Evolutionary conservation across 805 yeast species (phyloP).

Genomic region (Candida endomychidarum): DNA sequence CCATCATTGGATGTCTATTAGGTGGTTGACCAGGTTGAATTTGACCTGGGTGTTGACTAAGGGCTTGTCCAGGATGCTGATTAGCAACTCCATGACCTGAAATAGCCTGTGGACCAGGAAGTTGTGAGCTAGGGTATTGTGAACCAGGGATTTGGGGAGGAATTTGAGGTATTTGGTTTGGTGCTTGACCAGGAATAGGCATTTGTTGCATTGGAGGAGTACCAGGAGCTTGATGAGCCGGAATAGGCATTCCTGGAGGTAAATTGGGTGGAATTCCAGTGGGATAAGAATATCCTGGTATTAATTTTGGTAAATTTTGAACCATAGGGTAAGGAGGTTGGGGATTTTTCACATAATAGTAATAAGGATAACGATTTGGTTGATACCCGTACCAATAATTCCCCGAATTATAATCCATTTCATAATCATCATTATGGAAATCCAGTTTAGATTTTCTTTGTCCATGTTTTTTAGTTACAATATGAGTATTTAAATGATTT

Average conservation of each 20-base stretch:
- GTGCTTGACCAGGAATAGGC: slow-evolving; percentile 1
- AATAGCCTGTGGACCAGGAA: not conserved
- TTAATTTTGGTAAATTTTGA: slow-evolving; percentile 2
- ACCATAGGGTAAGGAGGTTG: not conserved
- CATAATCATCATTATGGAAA: slow-evolving; percentile 27
- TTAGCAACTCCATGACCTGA: too few relatives aligned
- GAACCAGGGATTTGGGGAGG: too few relatives aligned
- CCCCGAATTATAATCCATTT: slow-evolving; percentile 15
- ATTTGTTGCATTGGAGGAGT: not conserved
- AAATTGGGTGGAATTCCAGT: not conserved
- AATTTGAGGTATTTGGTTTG: not conserved
- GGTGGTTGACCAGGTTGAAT: not conserved
- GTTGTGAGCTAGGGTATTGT: too few relatives aligned
- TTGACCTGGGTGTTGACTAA: not conserved
- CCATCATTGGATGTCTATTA: not conserved
- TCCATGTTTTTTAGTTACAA: slow-evolving; percentile 47
- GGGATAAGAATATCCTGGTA: not conserved
- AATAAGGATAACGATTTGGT: slow-evolving; percentile 9
- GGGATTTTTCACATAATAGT: slow-evolving; percentile 4
- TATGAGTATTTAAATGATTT: slow-evolving; percentile 45
- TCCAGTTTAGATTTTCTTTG: slow-evolving; percentile 41
- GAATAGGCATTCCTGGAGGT: not conserved
- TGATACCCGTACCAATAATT: slow-evolving; percentile 22
- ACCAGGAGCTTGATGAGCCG: not conserved
- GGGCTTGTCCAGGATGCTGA: too few relatives aligned